Base-by-base conservation (phyloP, 2,329 filamentous ascomycete species). In the Ceratocystis ficicola region DNA sequence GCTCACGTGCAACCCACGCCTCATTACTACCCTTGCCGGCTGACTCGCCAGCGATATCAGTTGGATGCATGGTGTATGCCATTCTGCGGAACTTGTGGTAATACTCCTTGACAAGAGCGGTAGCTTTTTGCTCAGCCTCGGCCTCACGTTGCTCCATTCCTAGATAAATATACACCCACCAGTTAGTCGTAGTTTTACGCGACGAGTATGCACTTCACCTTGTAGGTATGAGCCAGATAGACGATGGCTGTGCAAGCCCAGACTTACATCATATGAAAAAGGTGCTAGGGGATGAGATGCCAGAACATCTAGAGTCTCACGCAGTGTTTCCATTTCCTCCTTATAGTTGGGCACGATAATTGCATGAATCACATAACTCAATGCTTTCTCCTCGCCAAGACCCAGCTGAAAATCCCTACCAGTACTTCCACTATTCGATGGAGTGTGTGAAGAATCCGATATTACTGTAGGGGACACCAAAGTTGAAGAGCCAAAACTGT, bases 1-100 rank as follows among this genome's bases (percentile, higher is more conserved):
- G 77, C 73, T 85, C 84, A 69, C 82, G 81, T 8, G 86, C 86
- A 20, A 86, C 85, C 84, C 86, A 90, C 63, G 83, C 82, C 68
- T 87, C 80, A 73, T 90, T 90, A 76, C 86, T 89, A 69, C 87
- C 87, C 72, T 90, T 90, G 67, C 87, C 87, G 65, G 86, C 84
- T 62, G 86, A 82, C 72, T 90, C 87, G 12, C 84, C 83, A 2
- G 82, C 80, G 63, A 89, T 82, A 65, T 83, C 83, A 25, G 78
- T 75, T 0, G 87, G 86, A 71, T 90, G 87, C 12, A 88, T 74
- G 2, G 86, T 88, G 72, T 83, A 85, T 70, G 84, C 82, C 70
- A 90, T 85, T 67, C 80, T 81, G 52, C 83, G 82, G 72, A 90
- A 89, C 67, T 80, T 83, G 71, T 83, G 83, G 69, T 80, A 75